Evolutionary conservation across 257 asterid species (phyloP), one percentile per base, ranked within the genome.

Genomic region (Fraxinus anomala): DNA sequence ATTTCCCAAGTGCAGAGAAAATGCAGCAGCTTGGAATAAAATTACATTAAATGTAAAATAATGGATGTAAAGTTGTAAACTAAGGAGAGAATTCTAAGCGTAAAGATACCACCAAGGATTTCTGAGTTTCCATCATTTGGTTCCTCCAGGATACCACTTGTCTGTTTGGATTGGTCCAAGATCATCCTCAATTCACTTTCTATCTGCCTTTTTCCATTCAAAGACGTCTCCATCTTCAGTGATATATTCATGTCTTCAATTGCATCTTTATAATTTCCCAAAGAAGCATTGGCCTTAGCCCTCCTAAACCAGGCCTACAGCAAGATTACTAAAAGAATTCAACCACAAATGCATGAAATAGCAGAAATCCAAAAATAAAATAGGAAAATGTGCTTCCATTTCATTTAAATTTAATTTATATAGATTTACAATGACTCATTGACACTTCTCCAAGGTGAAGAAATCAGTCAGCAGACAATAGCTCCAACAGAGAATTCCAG

Each of bases 301-400:
- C 99, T 88, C 87, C 97, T 87, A 77, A 89, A 95, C 99, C 99
- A 95, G 66, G 93, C 98, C 99, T 93, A 82, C 37, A 82, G 61
- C 31, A 74, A 69, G 39, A 74, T 69, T 80, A 68, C 40, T 56
- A 70, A 44, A 73, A 81, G 36, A 73, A 81, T 61, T 80, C 56
- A 70, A 74, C 74, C 72, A 74, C 4, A 73, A 59, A 59, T 39
- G 7, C 39, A 67, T 5, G 30, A 76, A 72, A 80, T 30, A 24
- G 68, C 6, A 77, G 33, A 71, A 54, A 49, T 72, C 6, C 47
- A 73, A 72, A 73, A 31, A 13, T 3, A 26, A 36, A 49, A 26
- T 2, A 28, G 11, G 12, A 33, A 34, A 14, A 34, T 69, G 54
- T 47, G 30, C 4, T 66, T 73, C 47, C 28, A 33, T 59, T 79